Base-by-base conservation (phyloP, 371 early-diverging fungal species). In the Capillidium rhysosporum region DNA sequence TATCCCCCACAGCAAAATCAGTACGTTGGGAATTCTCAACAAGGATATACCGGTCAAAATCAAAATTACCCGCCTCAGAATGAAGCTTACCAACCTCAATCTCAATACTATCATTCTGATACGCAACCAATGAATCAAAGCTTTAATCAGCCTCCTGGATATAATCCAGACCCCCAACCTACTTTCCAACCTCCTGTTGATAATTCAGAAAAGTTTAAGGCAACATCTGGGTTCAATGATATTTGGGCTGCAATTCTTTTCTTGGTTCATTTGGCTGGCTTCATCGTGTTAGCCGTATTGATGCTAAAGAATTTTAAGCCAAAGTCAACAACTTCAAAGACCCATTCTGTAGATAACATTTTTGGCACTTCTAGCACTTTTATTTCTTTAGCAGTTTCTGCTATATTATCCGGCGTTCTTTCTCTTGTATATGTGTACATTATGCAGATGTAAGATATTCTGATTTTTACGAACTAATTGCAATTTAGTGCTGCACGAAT, bases 171-270 rank as follows among this genome's bases (percentile, higher is more conserved):
- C 23, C 40, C 29, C 9, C 46, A 47, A 20, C 1, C 20, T 26
- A 34, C 10, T 21, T 16, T 45, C n/a, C 26, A 18, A 28, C 30
- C 34, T 38, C 5, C 21, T 43, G 28, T 25, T 23, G 40, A 48
- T 7, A 38, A 14, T 10, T n/a, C 20, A 14, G 39, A 59, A 25
- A 63, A 68, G 52, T 68, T 64, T 60, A 60, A 61, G 38, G 60
- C 63, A 2, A 64, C 57, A 45, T 58, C 64, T 14, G 58, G 61
- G 23, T 65, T 59, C 49, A 63, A 69, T 59, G 77, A 77, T 60
- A 39, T 73, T 24, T 77, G 77, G 75, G 77, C 77, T 0, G 49
- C 69, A 3, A 34, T 70, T 23, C 46, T 75, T 5, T 77, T 68
- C 59, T 29, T 67, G 0, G 26, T 68, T 40, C 65, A 64, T 21